Percentiles rank a stretch among this genome's conserved stretches.
Conservation (phyloP, 108 stramenopile genomes). For the Cyclotella baltica region DNA sequence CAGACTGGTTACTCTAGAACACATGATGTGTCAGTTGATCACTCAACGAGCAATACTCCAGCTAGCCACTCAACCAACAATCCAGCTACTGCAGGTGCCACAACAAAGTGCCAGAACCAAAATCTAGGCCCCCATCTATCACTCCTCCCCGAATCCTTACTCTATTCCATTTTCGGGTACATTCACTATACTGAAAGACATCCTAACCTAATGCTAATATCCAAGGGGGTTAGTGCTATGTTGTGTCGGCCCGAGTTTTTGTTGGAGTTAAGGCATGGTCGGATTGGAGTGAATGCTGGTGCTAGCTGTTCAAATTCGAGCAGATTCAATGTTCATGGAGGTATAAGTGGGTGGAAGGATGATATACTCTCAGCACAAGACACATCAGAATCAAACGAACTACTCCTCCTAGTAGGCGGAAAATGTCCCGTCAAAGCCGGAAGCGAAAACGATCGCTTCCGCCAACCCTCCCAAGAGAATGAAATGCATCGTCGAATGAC, state of each 20-base stretch:
- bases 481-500: slow-evolving; percentile 29
- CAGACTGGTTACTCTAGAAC: no score
- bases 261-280: slow-evolving; percentile 22
- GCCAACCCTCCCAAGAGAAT: not conserved
- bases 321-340: not conserved
- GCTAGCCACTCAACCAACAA: no score
- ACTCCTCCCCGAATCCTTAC: slow-evolving; percentile 29
- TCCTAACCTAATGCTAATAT: slow-evolving; percentile 24
- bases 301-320: not conserved
- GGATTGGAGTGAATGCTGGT: not conserved
- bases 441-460: not conserved
- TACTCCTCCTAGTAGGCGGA: slow-evolving; percentile 36
- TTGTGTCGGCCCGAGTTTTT: slow-evolving; percentile 33
- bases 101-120: slow-evolving; percentile 6
- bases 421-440: slow-evolving; percentile 31
- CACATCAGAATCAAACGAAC: slow-evolving; percentile 19
- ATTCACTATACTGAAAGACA: slow-evolving; percentile 34
- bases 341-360: no score
- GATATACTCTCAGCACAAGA: no score
- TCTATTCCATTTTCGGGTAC: slow-evolving; percentile 24
- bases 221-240: slow-evolving; percentile 21
- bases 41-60: no score
- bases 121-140: slow-evolving; percentile 23
- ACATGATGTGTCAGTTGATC: no score
- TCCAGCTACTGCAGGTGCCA: no score